Conservation (phyloP, 2,329 filamentous ascomycete species). For the Penicillium sp. region DNA sequence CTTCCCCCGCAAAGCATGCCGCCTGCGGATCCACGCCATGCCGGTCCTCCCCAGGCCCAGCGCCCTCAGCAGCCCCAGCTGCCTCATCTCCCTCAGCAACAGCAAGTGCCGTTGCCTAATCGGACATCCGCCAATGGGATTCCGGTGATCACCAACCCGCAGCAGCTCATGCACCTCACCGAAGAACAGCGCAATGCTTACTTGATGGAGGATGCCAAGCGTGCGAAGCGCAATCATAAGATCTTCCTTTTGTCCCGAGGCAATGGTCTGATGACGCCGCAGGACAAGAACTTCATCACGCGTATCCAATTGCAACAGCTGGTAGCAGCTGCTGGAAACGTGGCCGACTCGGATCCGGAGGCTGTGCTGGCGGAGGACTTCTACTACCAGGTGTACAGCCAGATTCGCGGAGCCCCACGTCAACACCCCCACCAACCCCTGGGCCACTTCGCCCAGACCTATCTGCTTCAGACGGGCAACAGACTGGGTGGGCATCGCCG, state of each 20-base stretch:
- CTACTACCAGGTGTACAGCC: conserved; percentile 96
- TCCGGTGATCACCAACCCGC: conserved; percentile 62
- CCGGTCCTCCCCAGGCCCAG: conserved; percentile 34
- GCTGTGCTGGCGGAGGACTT: conserved; percentile 86
- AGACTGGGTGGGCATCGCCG: conserved; percentile 66
- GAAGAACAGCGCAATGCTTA: conserved; percentile 82
- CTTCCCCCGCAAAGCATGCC: conserved; percentile 50
- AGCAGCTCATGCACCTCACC: conserved; percentile 71
- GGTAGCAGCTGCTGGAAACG: conserved; percentile 83
- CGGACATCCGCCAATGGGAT: conserved; percentile 37
- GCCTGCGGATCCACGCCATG: conserved; percentile 38
- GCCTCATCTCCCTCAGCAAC: conserved; percentile 35
- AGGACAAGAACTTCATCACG: conserved; percentile 99
- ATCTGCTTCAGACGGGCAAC: conserved; percentile 89
- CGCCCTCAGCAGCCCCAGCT: conserved; percentile 32
- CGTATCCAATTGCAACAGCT: conserved; percentile 96
- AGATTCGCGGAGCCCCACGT: conserved; percentile 83
- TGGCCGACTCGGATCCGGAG: conserved; percentile 74
- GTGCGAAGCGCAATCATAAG: conserved; percentile 97
- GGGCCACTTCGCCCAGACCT: conserved; percentile 96
- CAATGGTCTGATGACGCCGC: conserved; percentile 96
- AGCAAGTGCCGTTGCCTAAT: conserved; percentile 36
- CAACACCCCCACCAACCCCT: conserved; percentile 90
- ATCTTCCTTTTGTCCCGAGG: conserved; percentile 90
- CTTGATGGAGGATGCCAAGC: conserved; percentile 84